Conservation (phyloP, 176 grass and related monocot genomes). For the Stipa capillata region DNA sequence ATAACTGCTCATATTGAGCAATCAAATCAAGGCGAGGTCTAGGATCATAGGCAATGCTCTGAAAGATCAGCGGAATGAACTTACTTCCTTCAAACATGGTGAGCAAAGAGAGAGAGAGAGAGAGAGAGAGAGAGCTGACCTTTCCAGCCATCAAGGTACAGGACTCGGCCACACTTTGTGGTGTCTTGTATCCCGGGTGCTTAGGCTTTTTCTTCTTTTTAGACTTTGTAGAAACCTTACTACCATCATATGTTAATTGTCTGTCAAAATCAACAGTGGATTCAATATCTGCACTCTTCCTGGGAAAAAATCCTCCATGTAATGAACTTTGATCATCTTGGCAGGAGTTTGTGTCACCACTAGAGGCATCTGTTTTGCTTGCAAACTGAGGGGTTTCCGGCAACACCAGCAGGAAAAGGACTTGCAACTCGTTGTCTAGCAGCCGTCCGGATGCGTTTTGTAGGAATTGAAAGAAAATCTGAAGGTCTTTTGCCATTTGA, state of each 20-base stretch:
- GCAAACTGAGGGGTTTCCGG: conserved; percentile 40
- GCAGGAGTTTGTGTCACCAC: conserved; percentile 90
- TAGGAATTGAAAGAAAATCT: conserved; percentile 62
- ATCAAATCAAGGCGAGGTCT: conserved; percentile 44
- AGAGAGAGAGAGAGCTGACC: conserved; percentile 46
- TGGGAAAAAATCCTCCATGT: conserved; percentile 51
- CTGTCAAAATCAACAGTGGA: conserved; percentile 68
- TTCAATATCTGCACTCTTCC: conserved; percentile 83
- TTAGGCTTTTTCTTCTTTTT: conserved; percentile 97
- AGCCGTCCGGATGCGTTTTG: conserved; percentile 68
- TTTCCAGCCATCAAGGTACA: conserved; percentile 61
- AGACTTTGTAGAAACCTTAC: conserved; percentile 63
- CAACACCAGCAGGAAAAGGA: conserved; percentile 40
- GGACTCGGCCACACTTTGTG: conserved; percentile 42
- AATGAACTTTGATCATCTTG: conserved; percentile 83
- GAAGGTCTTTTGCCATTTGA: conserved; percentile 62
- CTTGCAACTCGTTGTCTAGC: conserved; percentile 62
- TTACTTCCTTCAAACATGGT: conserved; percentile 33
- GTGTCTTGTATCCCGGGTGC: conserved; percentile 45
- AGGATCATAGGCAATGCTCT: conserved; percentile 62
- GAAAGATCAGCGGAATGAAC: conserved; percentile 42
- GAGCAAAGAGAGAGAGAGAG: conserved; percentile 5
- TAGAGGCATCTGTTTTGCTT: conserved; percentile 94
- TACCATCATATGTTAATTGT: conserved; percentile 50
- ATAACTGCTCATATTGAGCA: conserved; percentile 77